phyloP scores from a whole-genome alignment of 108 stramenopile genomes.

The Ochromonas danica region DNA sequence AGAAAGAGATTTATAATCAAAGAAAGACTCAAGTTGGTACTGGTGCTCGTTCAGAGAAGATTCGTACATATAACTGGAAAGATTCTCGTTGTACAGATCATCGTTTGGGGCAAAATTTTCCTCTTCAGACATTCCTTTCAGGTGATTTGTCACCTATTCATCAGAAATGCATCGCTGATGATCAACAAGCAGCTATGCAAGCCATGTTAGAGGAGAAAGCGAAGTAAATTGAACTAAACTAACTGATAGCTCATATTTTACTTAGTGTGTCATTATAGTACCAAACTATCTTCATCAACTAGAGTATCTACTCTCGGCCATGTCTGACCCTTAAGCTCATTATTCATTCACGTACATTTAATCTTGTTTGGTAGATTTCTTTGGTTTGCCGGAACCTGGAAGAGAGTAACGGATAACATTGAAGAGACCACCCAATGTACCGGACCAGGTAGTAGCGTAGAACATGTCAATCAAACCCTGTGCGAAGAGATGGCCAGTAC shows the following conservation, averaged over 20 bases:
- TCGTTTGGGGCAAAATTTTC: conserved; percentile 49
- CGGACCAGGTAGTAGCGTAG: neutral
- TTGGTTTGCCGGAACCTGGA: neutral
- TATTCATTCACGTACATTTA: too few species aligned
- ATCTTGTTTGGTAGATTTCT: too few species aligned
- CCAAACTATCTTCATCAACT: too few species aligned
- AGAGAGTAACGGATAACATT: conserved; percentile 27
- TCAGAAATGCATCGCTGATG: conserved; percentile 39
- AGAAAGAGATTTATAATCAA: neutral
- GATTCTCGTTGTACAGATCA: conserved; percentile 53
- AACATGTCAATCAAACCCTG: conserved; percentile 32
- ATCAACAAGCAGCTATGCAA: conserved; percentile 46
- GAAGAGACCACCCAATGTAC: neutral
- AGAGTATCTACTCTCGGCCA: too few species aligned
- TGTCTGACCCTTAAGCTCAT: too few species aligned
- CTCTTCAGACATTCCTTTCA: conserved; percentile 41
- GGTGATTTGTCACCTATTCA: conserved; percentile 49
- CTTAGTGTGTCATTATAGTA: too few species aligned
- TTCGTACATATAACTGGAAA: conserved; percentile 59
- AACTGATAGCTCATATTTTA: neutral
- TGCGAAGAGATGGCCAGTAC: conserved; percentile 26
- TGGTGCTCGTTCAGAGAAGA: conserved; percentile 52
- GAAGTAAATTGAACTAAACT: neutral
- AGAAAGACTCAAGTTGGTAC: conserved; percentile 42
- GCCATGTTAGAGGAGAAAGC: neutral